Conservation (phyloP, 163 green algal species). For the Trebouxiophyceae sp. region DNA sequence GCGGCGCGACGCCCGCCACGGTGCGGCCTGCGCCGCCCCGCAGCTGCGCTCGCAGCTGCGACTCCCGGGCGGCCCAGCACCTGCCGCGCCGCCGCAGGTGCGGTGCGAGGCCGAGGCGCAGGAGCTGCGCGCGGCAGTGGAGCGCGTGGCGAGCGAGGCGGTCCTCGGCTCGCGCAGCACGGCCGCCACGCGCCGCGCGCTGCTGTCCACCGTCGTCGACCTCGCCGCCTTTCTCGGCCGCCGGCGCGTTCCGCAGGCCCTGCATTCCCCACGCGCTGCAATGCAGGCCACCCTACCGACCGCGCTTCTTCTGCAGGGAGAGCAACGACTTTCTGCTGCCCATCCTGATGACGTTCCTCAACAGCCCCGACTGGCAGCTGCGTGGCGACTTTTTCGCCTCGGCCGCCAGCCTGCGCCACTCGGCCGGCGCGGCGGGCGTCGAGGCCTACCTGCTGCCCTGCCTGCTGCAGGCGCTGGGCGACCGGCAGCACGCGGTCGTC, state of each 20-base stretch:
- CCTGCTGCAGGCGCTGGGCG: slow-evolving; percentile 71
- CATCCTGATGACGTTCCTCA: slow-evolving; percentile 91
- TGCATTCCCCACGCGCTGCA: no score
- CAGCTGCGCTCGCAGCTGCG: not conserved
- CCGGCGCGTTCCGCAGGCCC: no score
- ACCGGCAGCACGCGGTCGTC: slow-evolving; percentile 56
- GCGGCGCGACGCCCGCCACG: not conserved
- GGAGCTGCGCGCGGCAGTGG: slow-evolving; percentile 48
- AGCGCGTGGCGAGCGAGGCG: slow-evolving; percentile 75
- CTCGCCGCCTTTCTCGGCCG: slow-evolving; percentile 43
- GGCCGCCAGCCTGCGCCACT: slow-evolving; percentile 46
- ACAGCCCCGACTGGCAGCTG: slow-evolving; percentile 72
- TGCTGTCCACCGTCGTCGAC: slow-evolving; percentile 52
- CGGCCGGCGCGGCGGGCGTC: slow-evolving; percentile 53
- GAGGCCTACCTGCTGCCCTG: slow-evolving; percentile 88
- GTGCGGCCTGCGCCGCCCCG: no score
- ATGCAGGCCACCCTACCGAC: no score
- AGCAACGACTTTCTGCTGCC: slow-evolving; percentile 86
- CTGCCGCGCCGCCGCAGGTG: no score
- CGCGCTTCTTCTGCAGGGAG: no score
- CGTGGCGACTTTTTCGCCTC: slow-evolving; percentile 65
- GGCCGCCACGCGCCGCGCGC: slow-evolving; percentile 48
- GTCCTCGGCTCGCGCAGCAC: slow-evolving; percentile 51
- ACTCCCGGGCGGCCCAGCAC: no score
- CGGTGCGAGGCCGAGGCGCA: slow-evolving; percentile 58